phyloP scores from a whole-genome alignment of 352 stramenopile genomes.

The Globisporangium spiculum region DNA sequence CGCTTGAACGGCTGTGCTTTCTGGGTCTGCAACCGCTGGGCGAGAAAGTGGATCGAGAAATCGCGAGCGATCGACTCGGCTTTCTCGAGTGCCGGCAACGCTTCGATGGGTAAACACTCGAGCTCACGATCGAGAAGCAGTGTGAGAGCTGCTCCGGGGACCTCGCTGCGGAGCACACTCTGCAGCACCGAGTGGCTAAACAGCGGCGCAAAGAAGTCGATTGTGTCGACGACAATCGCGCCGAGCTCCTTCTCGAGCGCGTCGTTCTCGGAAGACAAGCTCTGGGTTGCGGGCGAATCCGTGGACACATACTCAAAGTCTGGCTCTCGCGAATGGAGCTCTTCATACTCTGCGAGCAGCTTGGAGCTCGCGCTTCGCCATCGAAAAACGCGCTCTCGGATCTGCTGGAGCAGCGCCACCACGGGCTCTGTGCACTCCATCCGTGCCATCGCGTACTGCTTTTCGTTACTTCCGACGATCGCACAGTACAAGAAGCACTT shows the following conservation, averaged over 20 bases:
- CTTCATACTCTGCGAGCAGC: slow-evolving; percentile 38
- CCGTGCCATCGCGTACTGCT: slow-evolving; percentile 38
- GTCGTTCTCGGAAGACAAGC: slow-evolving; percentile 25
- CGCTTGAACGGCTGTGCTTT: slow-evolving; percentile 54
- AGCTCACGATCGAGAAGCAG: slow-evolving; percentile 59
- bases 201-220: slow-evolving; percentile 44
- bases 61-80: slow-evolving; percentile 59
- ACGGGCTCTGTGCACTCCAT: slow-evolving; percentile 59
- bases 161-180: slow-evolving; percentile 36
- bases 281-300: slow-evolving; percentile 7
- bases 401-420: slow-evolving; percentile 21
- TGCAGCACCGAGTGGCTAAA: slow-evolving; percentile 51
- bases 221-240: slow-evolving; percentile 40
- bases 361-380: slow-evolving; percentile 44
- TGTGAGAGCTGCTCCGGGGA: slow-evolving; percentile 39
- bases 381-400: slow-evolving; percentile 27
- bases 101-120: slow-evolving; percentile 50
- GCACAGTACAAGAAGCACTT: slow-evolving; percentile 60
- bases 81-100: slow-evolving; percentile 37
- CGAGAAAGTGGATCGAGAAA: slow-evolving; percentile 69
- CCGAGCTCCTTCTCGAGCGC: slow-evolving; percentile 53
- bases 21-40: slow-evolving; percentile 42
- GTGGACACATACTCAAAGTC: slow-evolving; percentile 34
- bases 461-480: slow-evolving; percentile 35
- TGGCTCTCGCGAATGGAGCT: slow-evolving; percentile 31